Percentiles rank a stretch among this genome's conserved stretches.
phyloP scores from a whole-genome alignment of 2,329 filamentous ascomycete species.

The Magnaporthales sp. region DNA sequence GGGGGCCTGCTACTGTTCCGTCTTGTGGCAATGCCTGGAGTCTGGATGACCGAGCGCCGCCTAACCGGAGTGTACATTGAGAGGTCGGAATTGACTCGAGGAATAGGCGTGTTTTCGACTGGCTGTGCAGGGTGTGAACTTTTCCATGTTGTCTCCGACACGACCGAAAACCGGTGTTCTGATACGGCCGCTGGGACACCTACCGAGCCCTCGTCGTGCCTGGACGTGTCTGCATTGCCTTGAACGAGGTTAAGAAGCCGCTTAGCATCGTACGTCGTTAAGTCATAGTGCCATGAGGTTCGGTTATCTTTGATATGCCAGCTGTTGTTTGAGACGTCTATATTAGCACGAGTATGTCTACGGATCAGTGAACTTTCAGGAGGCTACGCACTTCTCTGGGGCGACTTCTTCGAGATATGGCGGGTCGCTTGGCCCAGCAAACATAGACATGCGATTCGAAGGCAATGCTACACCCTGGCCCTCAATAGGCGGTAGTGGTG shows the following conservation, averaged over 20 bases:
- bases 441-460: constrained; percentile 1
- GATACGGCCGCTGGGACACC: constrained; percentile 15
- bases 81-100: constrained; percentile 30
- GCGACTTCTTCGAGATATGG: not conserved
- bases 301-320: constrained; percentile 23
- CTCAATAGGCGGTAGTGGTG: not conserved
- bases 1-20: constrained; percentile 14
- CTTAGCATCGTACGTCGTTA: constrained; percentile 35
- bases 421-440: not conserved
- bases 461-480: constrained; percentile 5
- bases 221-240: constrained; percentile 14
- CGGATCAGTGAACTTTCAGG: not conserved
- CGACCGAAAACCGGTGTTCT: constrained; percentile 22
- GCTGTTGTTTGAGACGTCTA: constrained; percentile 15
- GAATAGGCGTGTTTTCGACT: not conserved
- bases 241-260: constrained; percentile 31
- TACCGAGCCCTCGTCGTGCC: constrained; percentile 20
- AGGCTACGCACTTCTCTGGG: not conserved
- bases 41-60: constrained; percentile 37
- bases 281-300: constrained; percentile 32
- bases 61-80: constrained; percentile 38
- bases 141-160: constrained; percentile 26
- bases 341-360: constrained; percentile 1
- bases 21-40: constrained; percentile 41
- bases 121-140: constrained; percentile 20